A percentile compares a stretch with the other conserved stretches of the same genome.
Evolutionary conservation across 2,329 filamentous ascomycete species (phyloP).

Genomic region (Colletotrichum agaves): DNA sequence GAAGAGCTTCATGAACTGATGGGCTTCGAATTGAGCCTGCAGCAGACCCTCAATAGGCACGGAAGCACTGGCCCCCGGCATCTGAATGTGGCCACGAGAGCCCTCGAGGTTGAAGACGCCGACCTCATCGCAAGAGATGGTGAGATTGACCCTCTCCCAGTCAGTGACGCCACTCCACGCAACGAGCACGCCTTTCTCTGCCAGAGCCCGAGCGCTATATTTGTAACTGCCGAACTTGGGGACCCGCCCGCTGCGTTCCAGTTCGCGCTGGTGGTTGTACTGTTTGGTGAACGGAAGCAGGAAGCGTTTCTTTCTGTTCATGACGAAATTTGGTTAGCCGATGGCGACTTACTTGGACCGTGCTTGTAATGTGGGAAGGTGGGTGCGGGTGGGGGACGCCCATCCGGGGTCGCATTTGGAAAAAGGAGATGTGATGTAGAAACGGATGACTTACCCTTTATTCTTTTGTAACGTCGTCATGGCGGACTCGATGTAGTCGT

Average conservation of each 20-base stretch:
- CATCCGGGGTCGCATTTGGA: constrained; percentile 5
- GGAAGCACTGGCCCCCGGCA: constrained; percentile 89
- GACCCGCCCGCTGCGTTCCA: constrained; percentile 86
- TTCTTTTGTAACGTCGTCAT: constrained; percentile 98
- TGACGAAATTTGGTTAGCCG: constrained; percentile 42
- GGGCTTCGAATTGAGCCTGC: constrained; percentile 96
- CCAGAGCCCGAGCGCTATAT: constrained; percentile 89
- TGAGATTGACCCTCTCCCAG: constrained; percentile 93
- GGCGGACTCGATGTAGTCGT: constrained; percentile 98
- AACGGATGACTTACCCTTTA: constrained; percentile 73
- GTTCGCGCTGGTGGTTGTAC: constrained; percentile 97
- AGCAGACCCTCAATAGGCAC: constrained; percentile 92
- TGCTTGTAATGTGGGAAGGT: constrained; percentile 30
- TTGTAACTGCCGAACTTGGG: constrained; percentile 99
- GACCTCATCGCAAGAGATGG: constrained; percentile 92
- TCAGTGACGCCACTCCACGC: constrained; percentile 88
- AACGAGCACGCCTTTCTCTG: constrained; percentile 93
- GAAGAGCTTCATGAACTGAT: constrained; percentile 96
- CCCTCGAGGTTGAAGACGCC: constrained; percentile 95
- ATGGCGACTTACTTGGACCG: constrained; percentile 28
- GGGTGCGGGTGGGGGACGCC: not conserved
- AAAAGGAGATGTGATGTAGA: not conserved
- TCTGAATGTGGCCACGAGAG: constrained; percentile 91
- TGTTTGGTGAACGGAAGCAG: constrained; percentile 97
- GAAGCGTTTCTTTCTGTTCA: constrained; percentile 83